A percentile compares a stretch with the other conserved stretches of the same genome.
Evolutionary conservation across 2,329 filamentous ascomycete species (phyloP).

Genomic region (Hypomyces perniciosus): DNA sequence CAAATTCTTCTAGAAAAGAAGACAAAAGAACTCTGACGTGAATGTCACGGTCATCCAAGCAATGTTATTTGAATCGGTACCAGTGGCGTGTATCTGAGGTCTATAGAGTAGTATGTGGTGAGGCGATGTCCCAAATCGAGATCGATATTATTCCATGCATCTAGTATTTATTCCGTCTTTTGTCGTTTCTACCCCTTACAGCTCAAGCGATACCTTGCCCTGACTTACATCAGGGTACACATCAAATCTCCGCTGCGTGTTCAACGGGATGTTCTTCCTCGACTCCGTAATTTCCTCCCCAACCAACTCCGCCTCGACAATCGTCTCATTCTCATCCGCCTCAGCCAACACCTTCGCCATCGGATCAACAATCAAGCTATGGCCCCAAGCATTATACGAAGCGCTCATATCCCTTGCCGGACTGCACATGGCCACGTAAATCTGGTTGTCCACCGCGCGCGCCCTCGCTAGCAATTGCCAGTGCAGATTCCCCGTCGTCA

Average conservation of each 20-base stretch:
- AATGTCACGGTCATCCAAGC: no score
- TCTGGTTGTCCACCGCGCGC: slow-evolving; percentile 86
- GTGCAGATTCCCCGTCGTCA: slow-evolving; percentile 85
- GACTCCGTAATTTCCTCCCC: slow-evolving; percentile 65
- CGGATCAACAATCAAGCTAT: slow-evolving; percentile 83
- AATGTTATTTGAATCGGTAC: no score
- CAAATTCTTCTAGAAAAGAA: no score
- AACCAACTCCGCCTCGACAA: slow-evolving; percentile 66
- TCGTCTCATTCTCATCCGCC: slow-evolving; percentile 70
- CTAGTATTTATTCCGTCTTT: no score
- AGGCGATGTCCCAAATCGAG: background rate
- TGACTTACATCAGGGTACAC: slow-evolving; percentile 86
- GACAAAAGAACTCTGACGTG: no score
- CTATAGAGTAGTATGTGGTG: background rate
- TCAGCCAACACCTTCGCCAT: slow-evolving; percentile 77
- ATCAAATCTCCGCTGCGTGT: slow-evolving; percentile 83
- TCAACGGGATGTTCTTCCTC: slow-evolving; percentile 77
- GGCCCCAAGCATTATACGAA: slow-evolving; percentile 84
- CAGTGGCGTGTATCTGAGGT: no score
- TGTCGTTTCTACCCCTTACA: background rate
- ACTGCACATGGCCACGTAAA: slow-evolving; percentile 89
- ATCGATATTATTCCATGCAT: no score
- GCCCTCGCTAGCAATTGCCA: slow-evolving; percentile 81
- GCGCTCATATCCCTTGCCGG: slow-evolving; percentile 75
- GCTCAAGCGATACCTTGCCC: slow-evolving; percentile 33